phyloP scores from a whole-genome alignment of 2,329 filamentous ascomycete genomes.

The Chaetomiaceae sp. region DNA sequence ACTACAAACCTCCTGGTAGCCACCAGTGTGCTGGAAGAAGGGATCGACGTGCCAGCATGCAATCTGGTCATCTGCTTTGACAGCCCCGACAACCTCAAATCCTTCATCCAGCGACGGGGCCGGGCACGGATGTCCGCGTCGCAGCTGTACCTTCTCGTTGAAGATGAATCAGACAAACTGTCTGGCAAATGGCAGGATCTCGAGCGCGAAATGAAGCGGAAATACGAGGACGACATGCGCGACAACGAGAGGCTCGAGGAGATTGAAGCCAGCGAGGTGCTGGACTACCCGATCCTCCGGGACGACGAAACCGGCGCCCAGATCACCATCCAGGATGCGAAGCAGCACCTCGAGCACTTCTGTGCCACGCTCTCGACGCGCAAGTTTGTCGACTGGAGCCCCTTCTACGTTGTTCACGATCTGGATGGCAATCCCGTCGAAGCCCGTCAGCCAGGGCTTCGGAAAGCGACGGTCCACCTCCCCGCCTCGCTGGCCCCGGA shows the following conservation, averaged over 20 bases:
- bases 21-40: conserved; percentile 61
- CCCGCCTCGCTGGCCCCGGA: conserved; percentile 62
- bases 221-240: conserved; percentile 60
- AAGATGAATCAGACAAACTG: conserved; percentile 26
- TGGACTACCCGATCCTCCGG: conserved; percentile 31
- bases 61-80: conserved; percentile 57
- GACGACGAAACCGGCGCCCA: conserved; percentile 47
- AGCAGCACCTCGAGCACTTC: conserved; percentile 75
- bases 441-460: conserved; percentile 18
- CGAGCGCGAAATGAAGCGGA: conserved; percentile 65
- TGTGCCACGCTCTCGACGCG: conserved; percentile 55
- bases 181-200: conserved; percentile 54
- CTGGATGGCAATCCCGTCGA: conserved; percentile 24
- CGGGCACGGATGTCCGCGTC: conserved; percentile 47
- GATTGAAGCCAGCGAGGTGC: conserved; percentile 39
- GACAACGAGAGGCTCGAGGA: conserved; percentile 39
- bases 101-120: conserved; percentile 53
- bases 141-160: conserved; percentile 42
- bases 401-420: conserved; percentile 58
- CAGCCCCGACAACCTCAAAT: conserved; percentile 43
- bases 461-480: conserved; percentile 60
- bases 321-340: conserved; percentile 67
- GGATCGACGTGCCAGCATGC: conserved; percentile 60
- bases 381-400: conserved; percentile 57
- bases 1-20: conserved; percentile 53